These are phyloP conservation scores for Barnettozyma populi DNA, from an alignment of 805 yeast species.

Conservation along the genomic window DNA sequence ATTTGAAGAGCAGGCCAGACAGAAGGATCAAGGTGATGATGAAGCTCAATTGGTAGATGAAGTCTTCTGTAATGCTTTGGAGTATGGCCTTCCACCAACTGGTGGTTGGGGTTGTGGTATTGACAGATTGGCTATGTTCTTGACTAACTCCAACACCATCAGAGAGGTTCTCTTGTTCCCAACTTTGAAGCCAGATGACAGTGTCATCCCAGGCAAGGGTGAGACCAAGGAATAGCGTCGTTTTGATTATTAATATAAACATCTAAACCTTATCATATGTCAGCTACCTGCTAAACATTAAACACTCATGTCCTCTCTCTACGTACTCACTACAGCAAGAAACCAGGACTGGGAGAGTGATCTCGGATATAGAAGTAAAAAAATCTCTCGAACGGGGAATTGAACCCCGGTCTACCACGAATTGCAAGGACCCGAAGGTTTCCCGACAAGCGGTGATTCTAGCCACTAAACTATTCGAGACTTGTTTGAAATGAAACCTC, in stretches of 20 bases:
- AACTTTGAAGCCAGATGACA: constrained; percentile 89
- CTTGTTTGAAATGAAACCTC: background rate
- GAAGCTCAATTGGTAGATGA: constrained; percentile 97
- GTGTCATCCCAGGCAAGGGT: constrained; percentile 15
- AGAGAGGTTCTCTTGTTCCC: constrained; percentile 98
- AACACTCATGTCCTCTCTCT: no score
- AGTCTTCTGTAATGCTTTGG: constrained; percentile 94
- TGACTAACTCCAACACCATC: constrained; percentile 92
- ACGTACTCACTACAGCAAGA: no score
- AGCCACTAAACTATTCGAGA: constrained; percentile 1
- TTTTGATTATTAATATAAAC: background rate
- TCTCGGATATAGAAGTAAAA: background rate
- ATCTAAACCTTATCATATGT: background rate
- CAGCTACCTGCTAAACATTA: no score
- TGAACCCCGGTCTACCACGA: constrained; percentile 1
- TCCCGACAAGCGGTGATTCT: constrained; percentile 1
- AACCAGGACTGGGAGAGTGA: no score
- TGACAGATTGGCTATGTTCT: constrained; percentile 96
- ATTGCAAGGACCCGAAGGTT: background rate
- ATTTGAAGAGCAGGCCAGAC: constrained; percentile 98
- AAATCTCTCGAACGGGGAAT: constrained; percentile 1
- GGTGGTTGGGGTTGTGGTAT: constrained; percentile 99
- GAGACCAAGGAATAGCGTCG: background rate
- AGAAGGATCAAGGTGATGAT: constrained; percentile 98
- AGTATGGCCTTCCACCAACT: constrained; percentile 98